Evolutionary conservation across 176 grass and related monocot genomes (phyloP).

Genomic region (Oryza australiensis): DNA sequence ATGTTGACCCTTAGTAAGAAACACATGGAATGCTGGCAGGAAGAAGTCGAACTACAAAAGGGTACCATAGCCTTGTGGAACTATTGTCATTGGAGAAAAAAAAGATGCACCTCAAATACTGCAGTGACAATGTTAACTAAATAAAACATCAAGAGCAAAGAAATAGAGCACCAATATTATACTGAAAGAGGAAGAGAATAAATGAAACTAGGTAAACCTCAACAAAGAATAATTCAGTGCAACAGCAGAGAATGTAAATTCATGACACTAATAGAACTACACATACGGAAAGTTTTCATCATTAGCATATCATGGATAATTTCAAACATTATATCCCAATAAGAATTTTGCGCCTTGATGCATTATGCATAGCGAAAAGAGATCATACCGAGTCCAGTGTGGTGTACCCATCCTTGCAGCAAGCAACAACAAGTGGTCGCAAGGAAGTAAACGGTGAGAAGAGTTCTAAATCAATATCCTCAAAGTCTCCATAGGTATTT

Average conservation of each 20-base stretch:
- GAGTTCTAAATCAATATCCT: slow-evolving; percentile 67
- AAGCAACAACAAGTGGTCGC: slow-evolving; percentile 82
- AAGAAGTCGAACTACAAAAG: background rate
- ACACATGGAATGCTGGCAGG: background rate
- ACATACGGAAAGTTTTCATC: background rate
- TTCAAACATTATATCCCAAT: background rate
- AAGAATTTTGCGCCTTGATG: slow-evolving; percentile 11
- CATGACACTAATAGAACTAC: background rate
- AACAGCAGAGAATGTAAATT: background rate
- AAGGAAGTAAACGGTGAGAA: slow-evolving; percentile 95
- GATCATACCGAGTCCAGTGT: slow-evolving; percentile 76
- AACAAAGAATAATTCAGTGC: background rate
- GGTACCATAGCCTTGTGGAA: background rate
- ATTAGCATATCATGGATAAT: background rate
- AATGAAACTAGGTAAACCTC: background rate
- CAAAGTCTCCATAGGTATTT: slow-evolving; percentile 71
- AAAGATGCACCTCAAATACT: background rate
- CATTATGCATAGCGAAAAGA: slow-evolving; percentile 21
- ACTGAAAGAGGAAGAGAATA: slow-evolving; percentile 3
- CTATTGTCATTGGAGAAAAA: slow-evolving; percentile 1
- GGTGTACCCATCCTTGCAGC: slow-evolving; percentile 80
- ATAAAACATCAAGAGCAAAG: background rate
- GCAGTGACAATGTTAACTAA: background rate
- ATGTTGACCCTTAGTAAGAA: background rate
- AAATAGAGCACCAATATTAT: background rate